Evolutionary conservation across 495 filamentous ascomycete species (phyloP).

Genomic region (Echria macrotheca): DNA sequence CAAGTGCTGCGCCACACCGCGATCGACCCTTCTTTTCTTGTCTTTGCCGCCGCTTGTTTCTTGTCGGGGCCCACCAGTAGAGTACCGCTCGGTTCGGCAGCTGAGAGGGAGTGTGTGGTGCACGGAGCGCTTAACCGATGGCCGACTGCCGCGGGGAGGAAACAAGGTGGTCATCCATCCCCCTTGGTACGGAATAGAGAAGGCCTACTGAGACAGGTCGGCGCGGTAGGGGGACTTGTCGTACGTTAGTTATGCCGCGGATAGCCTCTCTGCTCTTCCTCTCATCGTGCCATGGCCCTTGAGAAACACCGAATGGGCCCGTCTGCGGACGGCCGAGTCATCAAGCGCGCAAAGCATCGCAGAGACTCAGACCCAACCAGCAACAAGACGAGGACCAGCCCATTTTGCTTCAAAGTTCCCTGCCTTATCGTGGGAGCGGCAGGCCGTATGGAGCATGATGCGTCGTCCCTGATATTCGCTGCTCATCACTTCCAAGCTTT

Average conservation of each 20-base stretch:
- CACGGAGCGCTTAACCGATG: background rate
- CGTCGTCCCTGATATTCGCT: background rate
- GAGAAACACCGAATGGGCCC: slow-evolving; percentile 5
- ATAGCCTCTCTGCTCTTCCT: slow-evolving; percentile 2
- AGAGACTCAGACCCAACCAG: too few relatives aligned
- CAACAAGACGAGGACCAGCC: too few relatives aligned
- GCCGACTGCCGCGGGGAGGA: background rate
- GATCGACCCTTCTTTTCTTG: too few relatives aligned
- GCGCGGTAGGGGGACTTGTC: too few relatives aligned
- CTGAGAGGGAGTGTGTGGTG: background rate
- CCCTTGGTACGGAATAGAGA: background rate
- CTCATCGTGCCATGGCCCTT: too few relatives aligned
- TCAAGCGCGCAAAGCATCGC: background rate
- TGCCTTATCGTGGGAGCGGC: background rate
- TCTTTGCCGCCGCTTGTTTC: background rate
- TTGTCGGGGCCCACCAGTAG: background rate
- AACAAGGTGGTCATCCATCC: background rate
- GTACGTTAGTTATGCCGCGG: background rate
- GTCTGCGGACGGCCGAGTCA: background rate
- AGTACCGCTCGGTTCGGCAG: background rate
- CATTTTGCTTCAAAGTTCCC: slow-evolving; percentile 2
- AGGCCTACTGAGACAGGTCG: background rate
- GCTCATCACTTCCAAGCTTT: background rate
- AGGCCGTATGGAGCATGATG: background rate
- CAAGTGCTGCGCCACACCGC: background rate